Base-by-base conservation (phyloP, 768 basidiomycete genomes). In the Naganishia onofrii region DNA sequence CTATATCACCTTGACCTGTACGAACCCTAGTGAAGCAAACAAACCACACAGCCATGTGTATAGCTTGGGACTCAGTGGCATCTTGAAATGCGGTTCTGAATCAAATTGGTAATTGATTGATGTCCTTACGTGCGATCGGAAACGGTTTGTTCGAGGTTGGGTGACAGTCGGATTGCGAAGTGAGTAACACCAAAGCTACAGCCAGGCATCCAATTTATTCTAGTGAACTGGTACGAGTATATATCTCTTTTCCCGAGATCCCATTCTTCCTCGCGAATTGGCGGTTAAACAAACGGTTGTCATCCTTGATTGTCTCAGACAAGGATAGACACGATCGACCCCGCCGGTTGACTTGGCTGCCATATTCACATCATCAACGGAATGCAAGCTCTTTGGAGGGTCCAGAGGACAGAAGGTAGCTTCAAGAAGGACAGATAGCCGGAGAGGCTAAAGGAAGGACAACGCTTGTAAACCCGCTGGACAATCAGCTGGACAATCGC, bases 361-460 rank as follows among this genome's bases (percentile, higher is more conserved):
- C 58, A 34, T 32, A 36, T 38, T 60, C 42, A 21, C n/a, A 42
- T 31, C n/a, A n/a, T n/a, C n/a, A n/a, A n/a, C n/a, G n/a, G n/a
- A n/a, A n/a, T n/a, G 29, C 23, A 3, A 12, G 36, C n/a, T n/a
- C 17, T 13, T 60, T 8, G 44, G 21, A 8, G 15, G 34, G 34
- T 4, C 34, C 34, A 36, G 7, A 17, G 15, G 15, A 17, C 42
- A 10, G 42, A 8, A 42, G 13, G 15, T 7, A 42, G 42, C 15
- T n/a, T n/a, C n/a, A n/a, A 42, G 48, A 51, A 51, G 48, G 48
- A n/a, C 42, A 63, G 23, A 44, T 63, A 63, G 60, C 60, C 60
- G 60, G 60, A 63, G 60, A 63, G 60, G 38, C 60, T 63, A 63
- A 63, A 36, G 34, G 34, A 36, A 4, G 12, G 34, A 36, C 34